These are phyloP conservation scores for Auricularia heimuer DNA, from an alignment of 768 basidiomycete genomes.

Conservation along the genomic window DNA sequence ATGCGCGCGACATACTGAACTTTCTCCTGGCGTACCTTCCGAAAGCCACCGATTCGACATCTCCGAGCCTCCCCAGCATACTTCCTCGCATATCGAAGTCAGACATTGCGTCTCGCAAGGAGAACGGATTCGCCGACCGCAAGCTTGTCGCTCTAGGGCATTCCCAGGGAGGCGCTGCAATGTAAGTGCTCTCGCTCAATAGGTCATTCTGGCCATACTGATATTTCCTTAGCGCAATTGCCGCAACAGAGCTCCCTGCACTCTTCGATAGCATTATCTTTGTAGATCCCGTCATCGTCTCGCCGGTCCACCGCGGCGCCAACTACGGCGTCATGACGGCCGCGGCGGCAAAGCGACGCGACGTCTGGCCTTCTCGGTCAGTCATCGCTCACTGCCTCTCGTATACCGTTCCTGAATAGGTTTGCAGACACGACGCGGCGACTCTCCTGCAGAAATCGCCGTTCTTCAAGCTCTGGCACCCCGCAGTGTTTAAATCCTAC, in stretches of 20 bases:
- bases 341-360: constrained; percentile 49
- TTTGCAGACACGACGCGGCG: constrained; percentile 29
- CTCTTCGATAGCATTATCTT: constrained; percentile 67
- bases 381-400: constrained; percentile 6
- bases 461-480: constrained; percentile 69
- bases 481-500: constrained; percentile 48
- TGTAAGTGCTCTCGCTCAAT: constrained; percentile 37
- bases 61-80: constrained; percentile 7
- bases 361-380: constrained; percentile 54
- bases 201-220: background rate
- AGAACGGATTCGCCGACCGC: constrained; percentile 40
- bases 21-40: constrained; percentile 67
- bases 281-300: constrained; percentile 64
- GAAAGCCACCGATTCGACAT: constrained; percentile 13
- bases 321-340: constrained; percentile 10
- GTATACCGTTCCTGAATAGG: too few relatives aligned
- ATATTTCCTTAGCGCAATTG: constrained; percentile 39
- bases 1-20: constrained; percentile 66
- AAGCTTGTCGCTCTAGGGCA: constrained; percentile 69
- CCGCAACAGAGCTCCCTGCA: constrained; percentile 49
- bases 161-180: constrained; percentile 72
- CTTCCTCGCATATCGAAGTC: constrained; percentile 38
- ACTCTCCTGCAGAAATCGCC: constrained; percentile 49
- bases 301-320: constrained; percentile 3
- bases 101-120: constrained; percentile 33